phyloP scores from a whole-genome alignment of 208 protist genomes.

The Crithidia bombi region DNA sequence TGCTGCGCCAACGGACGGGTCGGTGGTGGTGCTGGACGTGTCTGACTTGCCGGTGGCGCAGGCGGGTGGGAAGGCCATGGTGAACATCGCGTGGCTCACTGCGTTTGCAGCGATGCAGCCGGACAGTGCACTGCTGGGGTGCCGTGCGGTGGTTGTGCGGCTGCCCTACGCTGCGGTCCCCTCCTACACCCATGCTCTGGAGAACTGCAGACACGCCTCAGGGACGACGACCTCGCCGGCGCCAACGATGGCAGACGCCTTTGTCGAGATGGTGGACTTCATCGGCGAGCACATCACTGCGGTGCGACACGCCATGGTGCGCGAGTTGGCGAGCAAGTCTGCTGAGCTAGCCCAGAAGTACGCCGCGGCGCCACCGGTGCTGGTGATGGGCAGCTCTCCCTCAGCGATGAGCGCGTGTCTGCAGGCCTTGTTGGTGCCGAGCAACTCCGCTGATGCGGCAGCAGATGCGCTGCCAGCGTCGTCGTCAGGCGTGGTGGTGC shows the following conservation, averaged over 20 bases:
- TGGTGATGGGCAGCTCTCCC: conserved; percentile 32
- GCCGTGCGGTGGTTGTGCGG: conserved; percentile 53
- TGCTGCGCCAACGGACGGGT: not conserved
- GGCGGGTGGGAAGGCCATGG: conserved; percentile 30
- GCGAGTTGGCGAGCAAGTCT: conserved; percentile 1
- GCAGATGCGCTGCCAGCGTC: conserved; percentile 8
- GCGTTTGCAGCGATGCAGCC: conserved; percentile 59
- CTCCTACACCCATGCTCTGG: conserved; percentile 10
- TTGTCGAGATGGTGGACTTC: conserved; percentile 58
- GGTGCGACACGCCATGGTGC: conserved; percentile 32
- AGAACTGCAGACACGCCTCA: no score
- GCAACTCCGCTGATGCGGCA: not conserved
- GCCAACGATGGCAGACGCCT: conserved; percentile 22
- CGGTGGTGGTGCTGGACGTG: conserved; percentile 68
- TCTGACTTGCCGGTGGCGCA: conserved; percentile 32
- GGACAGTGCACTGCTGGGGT: conserved; percentile 35
- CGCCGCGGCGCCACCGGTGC: conserved; percentile 18
- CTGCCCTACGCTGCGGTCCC: conserved; percentile 60
- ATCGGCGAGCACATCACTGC: conserved; percentile 61
- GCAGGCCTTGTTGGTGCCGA: not conserved
- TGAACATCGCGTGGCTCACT: conserved; percentile 62
- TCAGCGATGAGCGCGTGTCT: conserved; percentile 21
- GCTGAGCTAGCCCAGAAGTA: conserved; percentile 2
- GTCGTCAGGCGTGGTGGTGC: conserved; percentile 30
- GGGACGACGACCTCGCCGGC: not conserved